Percentiles rank a stretch among this genome's conserved stretches.
Evolutionary conservation across 805 yeast species (phyloP).

Genomic region (Starmerella apicola): DNA sequence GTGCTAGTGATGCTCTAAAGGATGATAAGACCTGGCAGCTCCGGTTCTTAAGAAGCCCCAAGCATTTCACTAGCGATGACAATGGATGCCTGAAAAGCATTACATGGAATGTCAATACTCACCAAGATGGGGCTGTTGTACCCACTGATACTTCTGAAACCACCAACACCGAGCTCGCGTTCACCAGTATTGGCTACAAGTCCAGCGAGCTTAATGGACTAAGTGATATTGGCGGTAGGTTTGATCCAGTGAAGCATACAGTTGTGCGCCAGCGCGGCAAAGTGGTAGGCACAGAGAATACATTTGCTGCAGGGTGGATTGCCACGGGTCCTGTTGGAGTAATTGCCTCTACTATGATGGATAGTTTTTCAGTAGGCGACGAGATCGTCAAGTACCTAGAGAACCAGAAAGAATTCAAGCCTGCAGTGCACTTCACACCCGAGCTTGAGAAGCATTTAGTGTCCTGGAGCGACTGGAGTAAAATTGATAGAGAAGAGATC

Average conservation of each 20-base stretch:
- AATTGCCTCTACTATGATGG: conserved; percentile 81
- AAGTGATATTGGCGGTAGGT: conserved; percentile 37
- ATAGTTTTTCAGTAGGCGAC: conserved; percentile 64
- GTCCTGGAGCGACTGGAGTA: conserved; percentile 57
- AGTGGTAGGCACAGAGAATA: conserved; percentile 29
- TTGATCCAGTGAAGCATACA: conserved; percentile 33
- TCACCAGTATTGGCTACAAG: conserved; percentile 73
- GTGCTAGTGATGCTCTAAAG: not conserved
- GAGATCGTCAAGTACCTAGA: conserved; percentile 33
- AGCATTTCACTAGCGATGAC: conserved; percentile 33
- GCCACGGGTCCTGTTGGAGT: conserved; percentile 79
- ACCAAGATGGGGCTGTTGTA: conserved; percentile 26
- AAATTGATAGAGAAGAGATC: conserved; percentile 43
- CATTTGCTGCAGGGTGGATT: conserved; percentile 83
- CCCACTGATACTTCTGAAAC: conserved; percentile 29
- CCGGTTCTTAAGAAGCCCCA: conserved; percentile 58
- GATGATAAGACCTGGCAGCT: conserved; percentile 44
- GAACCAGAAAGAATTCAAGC: conserved; percentile 18
- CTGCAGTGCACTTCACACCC: not conserved
- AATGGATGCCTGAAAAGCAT: conserved; percentile 34
- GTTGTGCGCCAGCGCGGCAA: conserved; percentile 10
- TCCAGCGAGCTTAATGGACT: conserved; percentile 55
- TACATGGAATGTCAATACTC: conserved; percentile 37
- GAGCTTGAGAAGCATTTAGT: conserved; percentile 25
- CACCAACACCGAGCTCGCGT: conserved; percentile 47